Evolutionary conservation across 2,329 filamentous ascomycete genomes (phyloP), one percentile per base, ranked within the genome.

Genomic region (Monosporascus sp.): DNA sequence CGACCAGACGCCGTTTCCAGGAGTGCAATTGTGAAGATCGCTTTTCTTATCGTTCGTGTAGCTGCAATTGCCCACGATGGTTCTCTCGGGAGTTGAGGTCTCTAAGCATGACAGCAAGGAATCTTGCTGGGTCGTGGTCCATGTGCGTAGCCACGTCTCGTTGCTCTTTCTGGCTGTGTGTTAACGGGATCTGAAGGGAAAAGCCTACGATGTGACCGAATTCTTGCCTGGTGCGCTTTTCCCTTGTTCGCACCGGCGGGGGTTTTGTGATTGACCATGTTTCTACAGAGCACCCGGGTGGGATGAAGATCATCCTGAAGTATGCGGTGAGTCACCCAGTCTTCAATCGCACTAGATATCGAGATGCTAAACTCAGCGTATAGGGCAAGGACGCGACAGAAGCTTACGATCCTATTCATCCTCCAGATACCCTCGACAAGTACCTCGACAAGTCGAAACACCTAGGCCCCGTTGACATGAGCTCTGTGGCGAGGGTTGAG

Each of bases 231-330:
- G 86, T 67, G 24, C 27, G 52, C 51, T 52, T 52, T 15, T n/a
- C 27, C 22, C 38, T 49, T 14, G 31, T 24, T 36, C 31, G 4
- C 49, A 36, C 9, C 43, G 53, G 36, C 47, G 41, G 41, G 50
- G 11, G 35, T 20, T 20, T 45, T 22, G 31, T 49, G 6, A 54
- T 62, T 53, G 50, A 63, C 53, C 45, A 18, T 14, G 39, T 52
- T 52, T 44, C 7, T 58, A 53, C 61, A 85, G 90, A 96, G 70
- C 91, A 96, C 67, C 92, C 92, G 24, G 92, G 92, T 56, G 92
- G 90, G 38, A 80, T 85, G 60, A 94, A 93, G 68, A 95, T 97
- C 70, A 97, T 99, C 65, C 81, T 99, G 60, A 96, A 96, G 75
- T 96, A 97, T 74, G 92, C 92, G 31, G 81, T 82, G 67, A 57